Base-by-base conservation (phyloP, 495 filamentous ascomycete genomes). In the Pseudomonodictys pantanalensis region DNA sequence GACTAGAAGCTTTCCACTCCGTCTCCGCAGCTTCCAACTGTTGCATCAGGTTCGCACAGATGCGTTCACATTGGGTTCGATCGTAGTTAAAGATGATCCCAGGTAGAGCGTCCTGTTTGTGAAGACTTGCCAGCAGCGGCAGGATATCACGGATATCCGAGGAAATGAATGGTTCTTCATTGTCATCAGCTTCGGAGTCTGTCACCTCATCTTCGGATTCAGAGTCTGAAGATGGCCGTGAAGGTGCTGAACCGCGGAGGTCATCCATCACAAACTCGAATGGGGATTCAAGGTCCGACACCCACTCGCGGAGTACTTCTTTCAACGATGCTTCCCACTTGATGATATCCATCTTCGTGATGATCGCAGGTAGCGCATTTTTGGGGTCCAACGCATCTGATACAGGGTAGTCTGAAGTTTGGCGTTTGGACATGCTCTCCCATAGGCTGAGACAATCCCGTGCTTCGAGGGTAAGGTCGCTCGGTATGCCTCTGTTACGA, bases 61-160 rank as follows among this genome's bases (percentile, higher is more conserved):
- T 77, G 1, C 63, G 60, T 69, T 91, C 86, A 57, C 88, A 92
- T 18, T 70, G 66, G 0, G 54, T 59, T 32, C 88, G 80, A 56
- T 90, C 86, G 66, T 86, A 91, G 55, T 88, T 89, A 76, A 92
- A 91, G 4, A 91, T 60, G 15, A 92, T 79, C 0, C 86, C 87
- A 0, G 89, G 89, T 4, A 92, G 76, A 2, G 85, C 87, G 52
- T 80, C 77, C 55, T 80, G 77, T 2, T 76, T 71, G 48, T 90
- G 81, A 0, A 92, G 78, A 12, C 82, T 77, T 24, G 70, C 75
- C 0, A 90, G 74, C 29, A 91, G 67, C 0, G 84, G 80, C 20
- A 90, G 73, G 2, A 80, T 82, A 4, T 77, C 81, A 5, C 72
- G 60, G 10, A 85, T 57, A 43, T 72, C 35, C 41, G 69, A 50